Conservation (phyloP, 2,329 filamentous ascomycete genomes). For the Beauveria medogensis region DNA sequence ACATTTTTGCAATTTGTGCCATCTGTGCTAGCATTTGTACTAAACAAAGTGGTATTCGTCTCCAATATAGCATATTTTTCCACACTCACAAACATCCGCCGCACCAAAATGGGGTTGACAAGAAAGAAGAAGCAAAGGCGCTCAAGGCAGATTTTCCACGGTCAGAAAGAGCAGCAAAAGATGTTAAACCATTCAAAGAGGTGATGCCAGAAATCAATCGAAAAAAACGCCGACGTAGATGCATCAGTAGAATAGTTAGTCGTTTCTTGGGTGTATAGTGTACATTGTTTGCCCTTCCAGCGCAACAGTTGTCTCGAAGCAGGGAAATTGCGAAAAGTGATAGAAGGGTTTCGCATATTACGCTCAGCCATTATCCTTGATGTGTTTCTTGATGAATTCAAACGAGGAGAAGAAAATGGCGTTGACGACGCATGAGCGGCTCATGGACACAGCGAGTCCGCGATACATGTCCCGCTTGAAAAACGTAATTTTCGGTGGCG, state of each 20-base stretch:
- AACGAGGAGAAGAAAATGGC: slow-evolving; percentile 87
- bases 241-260: background rate
- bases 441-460: slow-evolving; percentile 75
- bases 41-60: background rate
- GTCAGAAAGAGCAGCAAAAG: background rate
- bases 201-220: background rate
- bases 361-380: slow-evolving; percentile 36
- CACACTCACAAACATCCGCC: background rate
- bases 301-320: background rate
- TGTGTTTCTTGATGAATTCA: slow-evolving; percentile 69
- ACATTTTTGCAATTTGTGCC: background rate
- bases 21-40: background rate
- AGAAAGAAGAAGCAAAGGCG: background rate
- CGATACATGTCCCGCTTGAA: slow-evolving; percentile 74
- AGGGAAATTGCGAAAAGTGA: background rate
- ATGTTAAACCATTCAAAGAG: background rate
- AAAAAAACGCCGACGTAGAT: slow-evolving; percentile 9
- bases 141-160: background rate
- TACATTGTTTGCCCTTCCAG: background rate
- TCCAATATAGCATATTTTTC: background rate
- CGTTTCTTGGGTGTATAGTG: background rate
- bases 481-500: slow-evolving; percentile 67
- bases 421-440: slow-evolving; percentile 73
- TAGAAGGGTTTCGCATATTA: too few species aligned
- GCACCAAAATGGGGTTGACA: background rate